Percentiles rank a stretch among this genome's conserved stretches.
Conservation (phyloP, 2,329 filamentous ascomycete species). For the Plectosphaerella cucumerina region DNA sequence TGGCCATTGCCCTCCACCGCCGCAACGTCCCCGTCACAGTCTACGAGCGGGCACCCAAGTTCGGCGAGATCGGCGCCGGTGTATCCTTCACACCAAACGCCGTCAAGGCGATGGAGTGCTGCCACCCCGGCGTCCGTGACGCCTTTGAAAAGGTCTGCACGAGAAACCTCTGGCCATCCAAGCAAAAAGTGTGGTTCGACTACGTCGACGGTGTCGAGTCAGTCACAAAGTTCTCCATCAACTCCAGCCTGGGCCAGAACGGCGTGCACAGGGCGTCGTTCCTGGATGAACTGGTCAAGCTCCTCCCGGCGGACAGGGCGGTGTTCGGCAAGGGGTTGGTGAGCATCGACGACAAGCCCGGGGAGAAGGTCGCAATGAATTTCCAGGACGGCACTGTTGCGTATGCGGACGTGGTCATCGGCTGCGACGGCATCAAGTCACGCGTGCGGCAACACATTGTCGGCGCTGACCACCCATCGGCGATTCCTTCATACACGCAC, state of each 20-base stretch:
- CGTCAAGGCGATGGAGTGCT: conserved; percentile 33
- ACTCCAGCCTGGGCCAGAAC: not conserved
- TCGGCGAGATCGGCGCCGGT: conserved; percentile 46
- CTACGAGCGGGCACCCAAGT: conserved; percentile 39
- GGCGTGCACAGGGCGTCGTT: conserved; percentile 6
- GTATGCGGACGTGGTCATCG: conserved; percentile 38
- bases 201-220: conserved; percentile 8
- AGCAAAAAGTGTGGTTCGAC: conserved; percentile 16
- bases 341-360: conserved; percentile 20
- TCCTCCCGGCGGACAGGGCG: conserved; percentile 24
- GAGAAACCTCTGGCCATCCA: conserved; percentile 23
- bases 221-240: not conserved
- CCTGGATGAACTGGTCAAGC: conserved; percentile 31
- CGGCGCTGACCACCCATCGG: conserved; percentile 31
- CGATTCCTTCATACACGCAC: conserved; percentile 40
- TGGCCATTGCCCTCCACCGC: conserved; percentile 37
- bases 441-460: conserved; percentile 44
- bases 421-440: conserved; percentile 57
- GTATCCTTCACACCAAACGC: conserved; percentile 50
- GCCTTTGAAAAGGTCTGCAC: conserved; percentile 31
- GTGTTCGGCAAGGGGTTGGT: conserved; percentile 22
- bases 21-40: conserved; percentile 37
- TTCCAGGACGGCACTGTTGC: conserved; percentile 35
- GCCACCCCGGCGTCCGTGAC: conserved; percentile 21
- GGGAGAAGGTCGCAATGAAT: conserved; percentile 18